Conservation (phyloP, 108 stramenopile genomes). For the Fistulifera pelliculosa region DNA sequence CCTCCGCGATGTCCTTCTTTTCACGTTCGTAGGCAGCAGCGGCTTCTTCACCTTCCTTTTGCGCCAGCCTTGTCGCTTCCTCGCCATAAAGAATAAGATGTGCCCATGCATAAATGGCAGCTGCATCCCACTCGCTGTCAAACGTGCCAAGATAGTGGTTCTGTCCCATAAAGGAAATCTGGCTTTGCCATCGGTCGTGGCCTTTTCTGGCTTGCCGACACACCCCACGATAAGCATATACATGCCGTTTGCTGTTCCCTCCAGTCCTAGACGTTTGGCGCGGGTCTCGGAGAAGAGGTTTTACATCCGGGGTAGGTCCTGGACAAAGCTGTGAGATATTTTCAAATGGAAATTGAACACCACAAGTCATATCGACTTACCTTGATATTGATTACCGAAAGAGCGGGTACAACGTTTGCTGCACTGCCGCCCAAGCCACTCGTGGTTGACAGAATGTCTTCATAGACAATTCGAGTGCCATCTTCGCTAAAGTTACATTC, state of each 20-base stretch:
- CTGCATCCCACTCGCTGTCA: constrained; percentile 88
- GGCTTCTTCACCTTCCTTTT: constrained; percentile 83
- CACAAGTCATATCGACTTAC: constrained; percentile 14
- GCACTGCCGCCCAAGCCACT: constrained; percentile 34
- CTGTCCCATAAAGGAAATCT: constrained; percentile 76
- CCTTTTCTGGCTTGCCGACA: constrained; percentile 85
- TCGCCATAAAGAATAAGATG: constrained; percentile 58
- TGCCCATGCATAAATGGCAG: constrained; percentile 59
- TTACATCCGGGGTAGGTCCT: constrained; percentile 73
- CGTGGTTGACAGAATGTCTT: constrained; percentile 35
- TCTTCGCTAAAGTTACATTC: constrained; percentile 65
- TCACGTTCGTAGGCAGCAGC: constrained; percentile 77
- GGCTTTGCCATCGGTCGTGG: constrained; percentile 86
- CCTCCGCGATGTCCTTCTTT: constrained; percentile 65
- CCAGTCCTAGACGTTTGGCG: constrained; percentile 75
- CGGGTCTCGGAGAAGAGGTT: constrained; percentile 80
- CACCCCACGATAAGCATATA: constrained; percentile 84
- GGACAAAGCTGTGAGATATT: constrained; percentile 1
- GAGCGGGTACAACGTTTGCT: constrained; percentile 24
- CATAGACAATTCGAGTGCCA: constrained; percentile 53
- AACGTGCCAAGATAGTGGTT: constrained; percentile 88
- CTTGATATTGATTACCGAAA: constrained; percentile 74
- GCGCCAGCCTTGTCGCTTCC: constrained; percentile 77
- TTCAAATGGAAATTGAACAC: background rate
- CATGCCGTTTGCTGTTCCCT: constrained; percentile 79